Conservation (phyloP, 768 basidiomycete species). For the Albatrellus ellisii region DNA sequence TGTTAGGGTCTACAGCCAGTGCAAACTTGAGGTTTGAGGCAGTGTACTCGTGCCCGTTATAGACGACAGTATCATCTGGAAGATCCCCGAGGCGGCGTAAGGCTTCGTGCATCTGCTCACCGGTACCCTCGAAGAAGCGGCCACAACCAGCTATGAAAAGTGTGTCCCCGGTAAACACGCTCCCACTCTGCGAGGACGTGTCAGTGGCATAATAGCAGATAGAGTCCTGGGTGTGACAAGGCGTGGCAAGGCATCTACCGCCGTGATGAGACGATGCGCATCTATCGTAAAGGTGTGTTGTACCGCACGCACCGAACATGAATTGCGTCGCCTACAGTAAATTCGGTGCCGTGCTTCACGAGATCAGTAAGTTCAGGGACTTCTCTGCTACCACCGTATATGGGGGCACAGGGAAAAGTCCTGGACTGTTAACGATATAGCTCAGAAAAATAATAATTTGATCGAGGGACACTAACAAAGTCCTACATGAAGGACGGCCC, state of each 20-base stretch:
- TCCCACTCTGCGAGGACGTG: slow-evolving; percentile 38
- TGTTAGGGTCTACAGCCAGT: slow-evolving; percentile 46
- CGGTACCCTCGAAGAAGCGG: slow-evolving; percentile 86
- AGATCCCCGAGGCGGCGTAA: slow-evolving; percentile 57
- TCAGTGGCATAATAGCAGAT: slow-evolving; percentile 74
- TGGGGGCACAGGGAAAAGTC: slow-evolving; percentile 32
- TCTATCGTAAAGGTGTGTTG: neutral
- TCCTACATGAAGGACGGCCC: no score
- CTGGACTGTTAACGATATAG: slow-evolving; percentile 22
- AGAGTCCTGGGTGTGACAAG: slow-evolving; percentile 94
- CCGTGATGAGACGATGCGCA: neutral
- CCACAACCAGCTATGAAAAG: slow-evolving; percentile 85
- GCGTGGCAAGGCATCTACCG: slow-evolving; percentile 67
- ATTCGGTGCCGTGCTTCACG: slow-evolving; percentile 73
- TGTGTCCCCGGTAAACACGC: slow-evolving; percentile 91
- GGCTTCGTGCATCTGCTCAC: slow-evolving; percentile 68
- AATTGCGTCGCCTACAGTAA: slow-evolving; percentile 55
- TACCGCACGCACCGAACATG: slow-evolving; percentile 36
- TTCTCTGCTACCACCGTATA: slow-evolving; percentile 71
- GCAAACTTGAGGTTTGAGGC: slow-evolving; percentile 61
- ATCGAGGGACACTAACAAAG: slow-evolving; percentile 30
- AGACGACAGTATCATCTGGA: slow-evolving; percentile 69
- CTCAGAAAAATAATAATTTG: neutral
- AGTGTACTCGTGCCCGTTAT: slow-evolving; percentile 92
- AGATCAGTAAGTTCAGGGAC: slow-evolving; percentile 54